Evolutionary conservation across 1,284 basidiomycete species (phyloP).

Genomic region (Ustilago esculenta): DNA sequence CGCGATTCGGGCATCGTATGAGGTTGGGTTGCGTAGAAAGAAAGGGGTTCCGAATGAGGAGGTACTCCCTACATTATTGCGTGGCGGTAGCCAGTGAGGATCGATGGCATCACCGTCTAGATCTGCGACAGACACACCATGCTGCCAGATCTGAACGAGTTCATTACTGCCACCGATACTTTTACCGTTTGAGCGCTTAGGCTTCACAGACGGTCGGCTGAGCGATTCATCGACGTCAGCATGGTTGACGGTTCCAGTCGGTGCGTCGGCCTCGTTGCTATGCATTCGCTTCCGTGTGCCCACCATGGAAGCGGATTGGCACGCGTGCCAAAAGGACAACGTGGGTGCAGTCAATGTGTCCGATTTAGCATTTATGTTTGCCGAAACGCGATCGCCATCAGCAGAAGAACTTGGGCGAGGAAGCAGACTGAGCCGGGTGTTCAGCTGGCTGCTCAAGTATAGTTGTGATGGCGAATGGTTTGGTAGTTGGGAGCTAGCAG

Average conservation of each 20-base stretch:
- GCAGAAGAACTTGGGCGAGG: too few relatives aligned
- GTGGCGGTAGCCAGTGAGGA: background rate
- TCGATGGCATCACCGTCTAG: constrained; percentile 7
- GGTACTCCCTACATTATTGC: too few relatives aligned
- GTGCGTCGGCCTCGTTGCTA: background rate
- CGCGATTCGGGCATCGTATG: background rate
- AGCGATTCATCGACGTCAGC: background rate
- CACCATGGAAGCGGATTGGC: constrained; percentile 2
- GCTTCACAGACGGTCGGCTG: background rate
- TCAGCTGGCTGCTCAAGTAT: too few relatives aligned
- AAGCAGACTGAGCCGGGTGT: too few relatives aligned
- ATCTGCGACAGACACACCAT: constrained; percentile 8
- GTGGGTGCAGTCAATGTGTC: too few relatives aligned
- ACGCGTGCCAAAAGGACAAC: too few relatives aligned
- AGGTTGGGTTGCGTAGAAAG: background rate
- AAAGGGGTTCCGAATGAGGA: too few relatives aligned
- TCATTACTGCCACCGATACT: background rate
- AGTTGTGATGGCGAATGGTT: too few relatives aligned
- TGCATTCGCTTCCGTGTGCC: constrained; percentile 5
- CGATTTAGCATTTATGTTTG: too few relatives aligned
- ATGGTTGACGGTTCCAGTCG: background rate
- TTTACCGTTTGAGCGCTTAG: background rate
- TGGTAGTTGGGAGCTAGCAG: too few relatives aligned
- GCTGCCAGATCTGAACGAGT: constrained; percentile 5
- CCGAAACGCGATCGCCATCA: too few relatives aligned